Base-by-base conservation (phyloP, 352 stramenopile species). In the Globisporangium apiculatum region DNA sequence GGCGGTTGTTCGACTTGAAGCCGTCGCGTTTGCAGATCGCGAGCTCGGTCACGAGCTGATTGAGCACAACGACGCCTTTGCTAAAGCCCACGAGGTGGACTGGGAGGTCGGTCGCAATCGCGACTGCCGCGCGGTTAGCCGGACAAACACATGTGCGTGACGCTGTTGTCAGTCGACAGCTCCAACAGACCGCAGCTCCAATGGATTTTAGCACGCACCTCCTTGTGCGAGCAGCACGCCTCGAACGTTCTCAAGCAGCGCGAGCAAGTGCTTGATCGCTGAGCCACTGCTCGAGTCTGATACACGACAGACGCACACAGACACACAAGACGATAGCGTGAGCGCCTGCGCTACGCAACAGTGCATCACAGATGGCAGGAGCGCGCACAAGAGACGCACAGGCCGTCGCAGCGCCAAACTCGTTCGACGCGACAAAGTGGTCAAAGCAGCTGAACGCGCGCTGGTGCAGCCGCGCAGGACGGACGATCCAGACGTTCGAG, bases 31-130 rank as follows among this genome's bases (percentile, higher is more conserved):
- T 48, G 67, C 67, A 53, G 64, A 71, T 48, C 64, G 75, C 76
- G 6, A 87, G 62, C 51, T 89, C 79, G 5, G 79, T 83, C 42
- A 83, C 69, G n/a, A 89, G 61, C 55, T 89, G 79, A 51, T 87
- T 89, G 17, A 89, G 58, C 35, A 89, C 79, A 35, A 79, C 66
- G 15, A 73, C 76, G 4, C 79, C 79, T 58, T 86, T 86, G 67
- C 79, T 89, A 51, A 89, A 89, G 4, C 79, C 79, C 11, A 87
- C 52, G 7, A 89, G 62, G 53, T 87, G 75, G 12, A 89, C 70
- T 5, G 75, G 76, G 15, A 87, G 68, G 4, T 71, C 57, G 5
- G 65, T 79, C 24, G 73, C 79, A 35, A 86, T 49, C 6, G 64
- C 64, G 18, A 79, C 73, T 80, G 56, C 5, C 55, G 14, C 41